phyloP scores from a whole-genome alignment of 2,329 filamentous ascomycete species.

The Neobulgaria alba region DNA sequence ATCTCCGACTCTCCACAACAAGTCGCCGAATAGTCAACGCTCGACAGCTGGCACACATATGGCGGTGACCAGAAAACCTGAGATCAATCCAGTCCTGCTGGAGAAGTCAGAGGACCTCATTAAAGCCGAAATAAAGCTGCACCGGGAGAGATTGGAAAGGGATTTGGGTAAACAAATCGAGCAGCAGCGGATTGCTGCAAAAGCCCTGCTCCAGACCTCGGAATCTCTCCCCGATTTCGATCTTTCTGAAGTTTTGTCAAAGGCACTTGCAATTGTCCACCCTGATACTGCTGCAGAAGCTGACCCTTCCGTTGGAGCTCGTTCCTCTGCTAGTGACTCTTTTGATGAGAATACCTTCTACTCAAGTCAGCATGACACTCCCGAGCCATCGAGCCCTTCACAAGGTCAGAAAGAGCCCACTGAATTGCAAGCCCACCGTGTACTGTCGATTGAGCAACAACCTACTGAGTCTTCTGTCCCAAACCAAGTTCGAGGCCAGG shows the following conservation, averaged over 20 bases:
- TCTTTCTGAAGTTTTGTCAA: conserved; percentile 62
- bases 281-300: conserved; percentile 49
- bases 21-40: conserved; percentile 21
- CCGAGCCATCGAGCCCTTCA: conserved; percentile 40
- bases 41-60: conserved; percentile 29
- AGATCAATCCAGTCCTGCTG: conserved; percentile 75
- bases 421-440: conserved; percentile 18
- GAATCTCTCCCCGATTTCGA: conserved; percentile 57
- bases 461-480: conserved; percentile 15
- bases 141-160: conserved; percentile 74
- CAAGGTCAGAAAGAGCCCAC: conserved; percentile 19
- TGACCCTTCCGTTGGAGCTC: conserved; percentile 46
- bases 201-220: conserved; percentile 34
- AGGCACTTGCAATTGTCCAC: conserved; percentile 61
- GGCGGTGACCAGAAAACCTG: conserved; percentile 43
- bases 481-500: conserved; percentile 17
- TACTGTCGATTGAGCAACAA: conserved; percentile 17
- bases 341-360: conserved; percentile 94
- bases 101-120: conserved; percentile 81
- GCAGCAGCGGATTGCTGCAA: conserved; percentile 41
- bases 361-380: conserved; percentile 85
- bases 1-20: conserved; percentile 18
- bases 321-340: conserved; percentile 65
- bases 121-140: conserved; percentile 70
- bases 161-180: conserved; percentile 69